Base-by-base conservation (phyloP, 768 basidiomycete species). In the Xanthoconium stramineum region DNA sequence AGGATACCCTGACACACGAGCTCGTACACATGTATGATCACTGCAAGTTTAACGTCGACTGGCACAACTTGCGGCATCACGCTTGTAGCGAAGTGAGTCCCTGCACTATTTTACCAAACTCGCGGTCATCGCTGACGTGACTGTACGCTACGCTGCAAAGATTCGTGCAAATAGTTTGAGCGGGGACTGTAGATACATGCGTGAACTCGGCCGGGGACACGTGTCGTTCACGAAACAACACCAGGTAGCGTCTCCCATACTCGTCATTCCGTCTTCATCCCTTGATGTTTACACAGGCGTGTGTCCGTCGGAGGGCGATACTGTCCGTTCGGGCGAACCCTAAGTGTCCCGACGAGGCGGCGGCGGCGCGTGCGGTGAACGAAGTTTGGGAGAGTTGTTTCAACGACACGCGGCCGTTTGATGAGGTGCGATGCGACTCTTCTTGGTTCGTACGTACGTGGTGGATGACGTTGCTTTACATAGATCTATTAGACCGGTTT, bases 351-450 rank as follows among this genome's bases (percentile, higher is more conserved):
- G 83, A 88, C 65, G 72, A 77, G 38, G 89, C 79, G 6, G 76
- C 88, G 28, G 96, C 95, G 13, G 93, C 94, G 69, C 81, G 82
- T 55, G 94, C 86, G 1, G 95, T 98, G 45, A 97, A 98, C 61
- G 91, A 97, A 69, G 96, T 96, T 35, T 99, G 91, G 89, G 94
- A 94, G 66, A 94, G 91, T 62, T 99, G 96, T 71, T 94, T 91
- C 73, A 86, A 82, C 37, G 97, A 98, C 69, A 98, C 95, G 7
- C 75, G 96, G 59, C 96, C 97, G 10, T 99, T 98, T 70, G 97
- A 99, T 70, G 95, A 98, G 87, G 93, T 92, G 63, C 52, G 33
- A 20, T 17, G 13, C 42, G 42, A n/a, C 6, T 15, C 38, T 10
- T 20, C 11, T 58, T 10, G 47, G 40, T 46, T 38, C 29, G 49